phyloP scores from a whole-genome alignment of 805 yeast genomes.

The Nakazawaea holstii region DNA sequence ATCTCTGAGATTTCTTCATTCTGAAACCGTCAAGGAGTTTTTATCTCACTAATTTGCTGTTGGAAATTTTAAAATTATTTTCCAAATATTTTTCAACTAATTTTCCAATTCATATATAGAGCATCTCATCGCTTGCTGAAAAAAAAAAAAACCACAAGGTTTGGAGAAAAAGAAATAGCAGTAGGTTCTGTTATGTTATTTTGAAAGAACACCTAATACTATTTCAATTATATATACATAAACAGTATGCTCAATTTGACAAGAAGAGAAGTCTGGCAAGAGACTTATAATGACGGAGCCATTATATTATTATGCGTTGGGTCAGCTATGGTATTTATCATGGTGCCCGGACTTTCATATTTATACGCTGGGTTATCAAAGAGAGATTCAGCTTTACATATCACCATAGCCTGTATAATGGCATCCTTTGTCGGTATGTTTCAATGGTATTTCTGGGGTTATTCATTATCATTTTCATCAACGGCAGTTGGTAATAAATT shows the following conservation, averaged over 20 bases:
- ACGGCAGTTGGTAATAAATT: conserved; percentile 71
- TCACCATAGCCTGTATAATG: conserved; percentile 77
- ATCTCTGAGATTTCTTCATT: too few species aligned
- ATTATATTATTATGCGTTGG: conserved; percentile 50
- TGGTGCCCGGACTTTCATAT: conserved; percentile 95
- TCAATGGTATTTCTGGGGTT: conserved; percentile 99
- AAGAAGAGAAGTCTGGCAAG: conserved; percentile 21
- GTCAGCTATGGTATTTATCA: conserved; percentile 71
- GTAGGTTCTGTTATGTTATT: too few species aligned
- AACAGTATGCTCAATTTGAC: neutral
- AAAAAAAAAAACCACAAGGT: too few species aligned
- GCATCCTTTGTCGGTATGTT: conserved; percentile 69
- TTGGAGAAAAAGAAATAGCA: too few species aligned
- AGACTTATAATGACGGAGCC: conserved; percentile 35
- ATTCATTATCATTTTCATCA: conserved; percentile 80
- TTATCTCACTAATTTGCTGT: too few species aligned
- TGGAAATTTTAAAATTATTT: too few species aligned
- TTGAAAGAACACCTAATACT: too few species aligned
- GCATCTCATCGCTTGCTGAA: too few species aligned
- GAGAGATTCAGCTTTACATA: conserved; percentile 81
- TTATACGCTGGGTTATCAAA: conserved; percentile 88
- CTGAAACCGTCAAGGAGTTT: too few species aligned
- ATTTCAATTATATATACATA: neutral
- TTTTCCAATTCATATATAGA: too few species aligned
- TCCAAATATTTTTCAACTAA: too few species aligned